phyloP scores from a whole-genome alignment of 2,329 filamentous ascomycete species.

The Periglandula ipomoeae region DNA sequence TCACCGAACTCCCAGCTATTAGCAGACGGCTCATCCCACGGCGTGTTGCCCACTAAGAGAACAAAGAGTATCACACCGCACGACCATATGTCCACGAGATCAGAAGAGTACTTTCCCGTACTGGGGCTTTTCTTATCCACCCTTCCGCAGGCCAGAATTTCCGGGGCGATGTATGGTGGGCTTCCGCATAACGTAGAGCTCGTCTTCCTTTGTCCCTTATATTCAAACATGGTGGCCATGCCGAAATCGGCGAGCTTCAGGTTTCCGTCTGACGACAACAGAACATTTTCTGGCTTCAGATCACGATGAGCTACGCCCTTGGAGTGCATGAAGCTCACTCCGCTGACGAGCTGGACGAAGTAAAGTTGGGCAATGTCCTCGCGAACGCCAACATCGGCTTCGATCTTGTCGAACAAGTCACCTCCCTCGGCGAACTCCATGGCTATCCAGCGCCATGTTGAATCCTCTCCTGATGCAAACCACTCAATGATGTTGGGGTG shows the following conservation, averaged over 20 bases:
- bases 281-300: constrained; percentile 90
- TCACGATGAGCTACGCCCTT: constrained; percentile 92
- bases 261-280: constrained; percentile 74
- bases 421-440: constrained; percentile 96
- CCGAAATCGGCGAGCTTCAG: constrained; percentile 96
- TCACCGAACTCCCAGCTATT: constrained; percentile 87
- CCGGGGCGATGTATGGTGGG: constrained; percentile 93
- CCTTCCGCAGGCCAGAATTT: constrained; percentile 57
- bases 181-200: constrained; percentile 90
- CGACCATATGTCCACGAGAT: constrained; percentile 90
- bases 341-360: constrained; percentile 83
- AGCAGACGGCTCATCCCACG: constrained; percentile 87
- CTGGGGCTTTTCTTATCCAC: constrained; percentile 37
- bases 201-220: constrained; percentile 72
- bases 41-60: constrained; percentile 88
- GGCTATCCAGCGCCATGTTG: constrained; percentile 89
- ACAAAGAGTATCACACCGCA: constrained; percentile 98
- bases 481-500: constrained; percentile 93
- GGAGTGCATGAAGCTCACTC: constrained; percentile 90
- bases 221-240: constrained; percentile 86
- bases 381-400: constrained; percentile 90
- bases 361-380: constrained; percentile 95
- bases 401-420: constrained; percentile 98
- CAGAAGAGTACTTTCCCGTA: constrained; percentile 58
- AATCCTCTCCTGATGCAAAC: constrained; percentile 79